phyloP scores from a whole-genome alignment of 1,284 basidiomycete species.

The Chalciporus sp. region DNA sequence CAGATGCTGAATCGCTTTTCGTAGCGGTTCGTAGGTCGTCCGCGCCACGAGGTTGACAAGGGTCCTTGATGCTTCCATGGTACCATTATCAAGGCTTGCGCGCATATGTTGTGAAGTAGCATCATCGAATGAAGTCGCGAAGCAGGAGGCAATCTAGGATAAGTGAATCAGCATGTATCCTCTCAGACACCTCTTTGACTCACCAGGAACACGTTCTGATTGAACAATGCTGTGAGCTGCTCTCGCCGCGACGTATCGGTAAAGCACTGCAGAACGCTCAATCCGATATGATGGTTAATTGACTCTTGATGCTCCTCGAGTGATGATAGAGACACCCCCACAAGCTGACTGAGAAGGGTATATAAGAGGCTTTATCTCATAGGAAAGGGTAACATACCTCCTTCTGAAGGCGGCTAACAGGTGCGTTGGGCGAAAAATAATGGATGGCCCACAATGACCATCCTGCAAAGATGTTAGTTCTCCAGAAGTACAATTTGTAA shows the following conservation, averaged over 20 bases:
- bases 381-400: conserved; percentile 20
- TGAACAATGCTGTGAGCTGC: conserved; percentile 44
- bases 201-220: conserved; percentile 44
- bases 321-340: conserved; percentile 30
- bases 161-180: conserved; percentile 6
- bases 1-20: conserved; percentile 25
- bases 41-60: conserved; percentile 23
- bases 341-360: conserved; percentile 16
- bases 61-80: conserved; percentile 10
- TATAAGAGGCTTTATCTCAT: conserved; percentile 1
- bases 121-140: conserved; percentile 42
- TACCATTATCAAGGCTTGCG: conserved; percentile 1
- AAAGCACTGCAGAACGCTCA: conserved; percentile 42
- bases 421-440: conserved; percentile 28
- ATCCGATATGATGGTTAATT: conserved; percentile 38
- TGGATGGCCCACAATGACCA: conserved; percentile 20
- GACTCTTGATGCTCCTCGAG: conserved; percentile 38
- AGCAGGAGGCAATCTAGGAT: conserved; percentile 44
- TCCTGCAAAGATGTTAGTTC: conserved; percentile 18
- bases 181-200: conserved; percentile 11
- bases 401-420: conserved; percentile 24
- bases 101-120: conserved; percentile 26
- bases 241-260: conserved; percentile 38
- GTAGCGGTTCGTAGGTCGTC: conserved; percentile 29
- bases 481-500: background rate